Conservation (phyloP, 2,329 filamentous ascomycete species). For the Thermoascus crustaceus region DNA sequence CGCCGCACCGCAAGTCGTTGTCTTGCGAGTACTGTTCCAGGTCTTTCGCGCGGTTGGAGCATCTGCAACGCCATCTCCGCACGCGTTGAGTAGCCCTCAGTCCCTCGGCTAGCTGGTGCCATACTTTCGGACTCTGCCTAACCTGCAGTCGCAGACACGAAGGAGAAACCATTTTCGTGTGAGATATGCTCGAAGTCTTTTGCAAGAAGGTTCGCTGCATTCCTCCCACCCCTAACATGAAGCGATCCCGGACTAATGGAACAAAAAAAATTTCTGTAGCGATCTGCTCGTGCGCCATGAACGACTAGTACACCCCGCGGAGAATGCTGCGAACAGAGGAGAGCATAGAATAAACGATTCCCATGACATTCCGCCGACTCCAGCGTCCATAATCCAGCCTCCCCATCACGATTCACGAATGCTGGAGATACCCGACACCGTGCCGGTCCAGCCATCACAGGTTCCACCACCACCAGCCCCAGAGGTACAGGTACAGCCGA, state of each 20-base stretch:
- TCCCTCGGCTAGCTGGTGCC: slow-evolving; percentile 4
- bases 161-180: slow-evolving; percentile 44
- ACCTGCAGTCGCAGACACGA: slow-evolving; percentile 33
- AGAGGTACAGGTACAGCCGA: slow-evolving; percentile 30
- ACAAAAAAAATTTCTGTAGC: slow-evolving; percentile 20
- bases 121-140: slow-evolving; percentile 11
- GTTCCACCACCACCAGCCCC: slow-evolving; percentile 22
- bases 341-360: slow-evolving; percentile 26
- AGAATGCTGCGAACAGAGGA: slow-evolving; percentile 30
- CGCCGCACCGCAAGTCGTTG: slow-evolving; percentile 38
- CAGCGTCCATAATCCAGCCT: slow-evolving; percentile 30
- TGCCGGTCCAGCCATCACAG: slow-evolving; percentile 33
- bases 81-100: slow-evolving; percentile 38
- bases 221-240: no score
- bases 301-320: slow-evolving; percentile 40
- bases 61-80: slow-evolving; percentile 45
- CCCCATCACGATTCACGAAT: slow-evolving; percentile 36
- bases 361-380: slow-evolving; percentile 25
- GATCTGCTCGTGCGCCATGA: slow-evolving; percentile 44
- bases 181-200: slow-evolving; percentile 43
- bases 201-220: slow-evolving; percentile 32
- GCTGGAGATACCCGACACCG: slow-evolving; percentile 38
- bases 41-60: slow-evolving; percentile 41
- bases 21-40: slow-evolving; percentile 42
- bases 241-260: slow-evolving; percentile 5